These are phyloP conservation scores for Blastocystis sp. DNA, from an alignment of 352 stramenopile species.

Conservation along the genomic window DNA sequence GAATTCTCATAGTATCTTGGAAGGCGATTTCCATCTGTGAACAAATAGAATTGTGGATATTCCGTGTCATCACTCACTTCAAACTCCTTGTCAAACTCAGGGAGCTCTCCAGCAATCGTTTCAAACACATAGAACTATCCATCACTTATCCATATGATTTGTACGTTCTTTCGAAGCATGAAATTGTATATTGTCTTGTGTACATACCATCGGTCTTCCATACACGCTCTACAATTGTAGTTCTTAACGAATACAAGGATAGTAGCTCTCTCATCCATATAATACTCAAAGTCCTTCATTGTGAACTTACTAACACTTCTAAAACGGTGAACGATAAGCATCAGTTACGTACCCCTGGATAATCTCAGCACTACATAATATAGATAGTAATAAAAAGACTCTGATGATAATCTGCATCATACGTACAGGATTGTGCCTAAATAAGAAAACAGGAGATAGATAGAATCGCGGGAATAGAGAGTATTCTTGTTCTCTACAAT, in stretches of 20 bases:
- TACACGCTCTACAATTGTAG: neutral
- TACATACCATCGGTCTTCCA: constrained; percentile 22
- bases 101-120: constrained; percentile 8
- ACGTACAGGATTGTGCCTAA: neutral
- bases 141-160: neutral
- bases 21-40: constrained; percentile 1
- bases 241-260: constrained; percentile 28
- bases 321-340: neutral
- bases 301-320: constrained; percentile 25
- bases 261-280: neutral
- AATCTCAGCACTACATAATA: neutral
- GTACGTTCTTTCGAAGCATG: neutral
- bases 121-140: constrained; percentile 32
- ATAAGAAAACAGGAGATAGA: neutral
- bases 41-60: constrained; percentile 18
- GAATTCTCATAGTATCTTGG: neutral
- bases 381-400: neutral
- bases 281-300: constrained; percentile 27
- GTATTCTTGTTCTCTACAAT: neutral
- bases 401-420: neutral
- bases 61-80: neutral
- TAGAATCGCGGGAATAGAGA: neutral
- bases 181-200: constrained; percentile 32
- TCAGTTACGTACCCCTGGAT: neutral
- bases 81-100: constrained; percentile 45